Base-by-base conservation (phyloP, 129 eudicot species). In the Helianthus tuberosus region DNA sequence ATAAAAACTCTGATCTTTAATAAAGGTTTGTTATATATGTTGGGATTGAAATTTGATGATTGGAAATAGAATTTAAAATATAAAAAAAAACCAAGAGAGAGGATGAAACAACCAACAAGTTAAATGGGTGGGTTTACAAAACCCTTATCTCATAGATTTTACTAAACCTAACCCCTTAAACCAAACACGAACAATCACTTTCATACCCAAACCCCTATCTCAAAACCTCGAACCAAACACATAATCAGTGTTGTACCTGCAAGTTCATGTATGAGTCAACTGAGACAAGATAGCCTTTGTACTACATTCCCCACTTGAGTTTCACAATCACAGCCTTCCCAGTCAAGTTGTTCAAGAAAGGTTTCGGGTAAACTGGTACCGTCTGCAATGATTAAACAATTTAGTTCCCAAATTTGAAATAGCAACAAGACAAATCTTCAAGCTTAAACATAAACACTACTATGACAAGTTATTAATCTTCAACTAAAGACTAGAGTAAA, bases 301-400 rank as follows among this genome's bases (percentile, higher is more conserved):
- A 91, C 65, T 91, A 96, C 96, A 91, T 88, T 78, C 97, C 97
- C 97, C 97, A 88, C 72, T 91, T 88, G 74, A 91, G 87, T 65
- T 91, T 91, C 55, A 91, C 97, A 73, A 91, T 84, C 60, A 91
- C 96, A 43, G 78, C 83, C 81, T 91, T 91, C 65, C 97, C 97
- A 61, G 96, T 91, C 84, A 91, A 71, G 72, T 91, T 91, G 89
- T 91, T 91, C 90, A 91, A 80, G 68, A 91, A 91, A 13, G 97
- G 97, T 58, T 88, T 91, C 27, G 96, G 96, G 68, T 89, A 87
- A 67, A 89, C 96, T 5, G 96, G 96, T 68, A 89, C 90, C 1
- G 88, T 87, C 96, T 89, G 80, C 84, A 85, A 68, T 0, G 27
- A 6, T 11, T 14, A 71, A 78, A 62, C 76, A 68, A 29, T 2